phyloP scores from a whole-genome alignment of 805 yeast species.

The Schizosaccharomyces japonicus region DNA sequence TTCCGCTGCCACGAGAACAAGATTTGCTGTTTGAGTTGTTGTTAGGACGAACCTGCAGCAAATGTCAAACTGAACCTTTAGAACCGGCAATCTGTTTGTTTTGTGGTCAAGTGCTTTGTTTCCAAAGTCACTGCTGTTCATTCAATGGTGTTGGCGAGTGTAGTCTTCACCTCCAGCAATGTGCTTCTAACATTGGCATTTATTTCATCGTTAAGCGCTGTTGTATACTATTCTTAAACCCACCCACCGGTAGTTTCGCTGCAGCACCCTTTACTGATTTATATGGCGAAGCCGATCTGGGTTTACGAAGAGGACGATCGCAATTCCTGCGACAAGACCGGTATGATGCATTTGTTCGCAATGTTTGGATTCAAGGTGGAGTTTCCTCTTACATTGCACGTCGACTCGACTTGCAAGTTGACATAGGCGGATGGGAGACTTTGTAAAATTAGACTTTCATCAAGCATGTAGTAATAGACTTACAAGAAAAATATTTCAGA shows the following conservation, averaged over 20 bases:
- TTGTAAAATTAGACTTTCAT: too few relatives aligned
- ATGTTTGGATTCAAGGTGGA: constrained; percentile 58
- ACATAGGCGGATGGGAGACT: constrained; percentile 92
- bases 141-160: constrained; percentile 42
- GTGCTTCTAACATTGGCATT: constrained; percentile 40
- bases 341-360: constrained; percentile 41
- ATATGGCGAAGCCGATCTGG: constrained; percentile 69
- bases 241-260: constrained; percentile 61
- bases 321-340: constrained; percentile 36
- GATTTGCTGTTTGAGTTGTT: constrained; percentile 44
- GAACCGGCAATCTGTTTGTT: constrained; percentile 76
- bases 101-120: constrained; percentile 46
- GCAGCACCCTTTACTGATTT: constrained; percentile 65
- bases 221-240: constrained; percentile 36
- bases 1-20: constrained; percentile 40
- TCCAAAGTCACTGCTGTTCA: constrained; percentile 33
- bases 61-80: constrained; percentile 17
- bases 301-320: constrained; percentile 43
- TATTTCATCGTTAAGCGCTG: constrained; percentile 51
- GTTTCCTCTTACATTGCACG: constrained; percentile 56
- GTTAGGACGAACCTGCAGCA: constrained; percentile 13
- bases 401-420: constrained; percentile 51
- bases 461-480: too few relatives aligned
- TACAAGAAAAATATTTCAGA: too few relatives aligned
- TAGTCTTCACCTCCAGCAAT: constrained; percentile 38